Base-by-base conservation (phyloP, 768 basidiomycete species). In the Gautieria morchelliformis region DNA sequence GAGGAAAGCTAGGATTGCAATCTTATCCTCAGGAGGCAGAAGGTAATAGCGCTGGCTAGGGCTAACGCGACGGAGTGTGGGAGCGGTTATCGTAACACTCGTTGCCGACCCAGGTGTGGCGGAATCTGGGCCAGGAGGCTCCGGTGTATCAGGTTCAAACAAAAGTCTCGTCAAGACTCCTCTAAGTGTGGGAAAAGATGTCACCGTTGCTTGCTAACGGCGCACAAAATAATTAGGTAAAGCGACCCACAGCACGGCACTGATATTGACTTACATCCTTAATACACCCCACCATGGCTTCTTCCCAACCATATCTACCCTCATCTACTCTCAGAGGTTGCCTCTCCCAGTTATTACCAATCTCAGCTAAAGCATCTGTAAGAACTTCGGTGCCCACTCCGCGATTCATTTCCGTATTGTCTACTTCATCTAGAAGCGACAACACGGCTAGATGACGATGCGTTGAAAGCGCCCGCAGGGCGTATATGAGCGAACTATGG, bases 261-360 rank as follows among this genome's bases (percentile, higher is more conserved):
- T 32, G 27, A 47, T 40, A 55, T 7, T 3, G 20, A 82, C 92
- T 62, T 64, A 95, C 93, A 69, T 95, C 87, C 75, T 89, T 89
- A 62, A 95, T 72, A 65, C 92, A 87, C 44, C 91, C 92, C 33
- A 93, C 75, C 20, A 96, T 76, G 15, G 90, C 87, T 62, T 93
- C 90, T 70, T 96, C 92, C 94, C 94, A 97, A 12, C 89, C 87
- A 63, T 83, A 80, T 45, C 93, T 81, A 24, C 82, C 79, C 63
- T 94, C 92, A 40, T 76, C 73, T 63, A 80, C 78, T 42, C 86
- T 78, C 60, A 91, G 70, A 27, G 87, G 84, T 4, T 87, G 78
- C 52, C 84, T 80, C 71, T 91, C 85, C 89, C 91, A 93, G 65
- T 84, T 87, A 65, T 87, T 88, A n/a, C 88, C 89, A 40, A 84